These are phyloP conservation scores for Trichoderma asperellum DNA, from an alignment of 2,329 filamentous ascomycete species.

Conservation along the genomic window DNA sequence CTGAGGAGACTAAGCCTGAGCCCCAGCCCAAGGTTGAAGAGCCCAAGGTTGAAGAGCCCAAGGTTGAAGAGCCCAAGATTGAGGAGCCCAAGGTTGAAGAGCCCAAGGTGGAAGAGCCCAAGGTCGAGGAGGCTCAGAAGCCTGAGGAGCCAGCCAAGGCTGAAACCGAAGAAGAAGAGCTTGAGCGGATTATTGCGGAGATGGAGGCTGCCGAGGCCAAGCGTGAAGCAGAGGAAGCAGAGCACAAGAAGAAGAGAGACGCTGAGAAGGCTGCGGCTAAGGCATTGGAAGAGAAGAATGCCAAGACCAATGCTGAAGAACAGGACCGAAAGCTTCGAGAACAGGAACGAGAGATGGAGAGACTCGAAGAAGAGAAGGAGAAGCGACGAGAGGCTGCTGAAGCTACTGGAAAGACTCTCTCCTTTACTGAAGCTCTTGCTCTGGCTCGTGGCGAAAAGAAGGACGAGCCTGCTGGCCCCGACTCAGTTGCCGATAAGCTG, in stretches of 20 bases:
- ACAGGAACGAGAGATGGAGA: slow-evolving; percentile 73
- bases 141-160: slow-evolving; percentile 37
- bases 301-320: slow-evolving; percentile 55
- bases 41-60: slow-evolving; percentile 3
- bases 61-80: slow-evolving; percentile 5
- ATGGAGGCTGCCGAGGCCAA: slow-evolving; percentile 61
- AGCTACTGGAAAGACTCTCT: slow-evolving; percentile 52
- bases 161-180: slow-evolving; percentile 55
- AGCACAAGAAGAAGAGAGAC: slow-evolving; percentile 52
- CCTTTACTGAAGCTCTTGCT: slow-evolving; percentile 57
- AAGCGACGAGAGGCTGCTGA: slow-evolving; percentile 57
- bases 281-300: slow-evolving; percentile 53
- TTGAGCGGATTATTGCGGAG: slow-evolving; percentile 64
- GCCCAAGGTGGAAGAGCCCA: slow-evolving; percentile 3
- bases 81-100: slow-evolving; percentile 10
- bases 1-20: slow-evolving; percentile 5
- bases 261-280: slow-evolving; percentile 53
- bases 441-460: slow-evolving; percentile 45
- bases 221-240: slow-evolving; percentile 54
- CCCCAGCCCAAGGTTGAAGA: not conserved
- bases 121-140: slow-evolving; percentile 15
- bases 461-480: slow-evolving; percentile 43
- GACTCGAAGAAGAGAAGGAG: slow-evolving; percentile 71
- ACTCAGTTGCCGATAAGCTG: slow-evolving; percentile 53
- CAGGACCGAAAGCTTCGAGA: slow-evolving; percentile 70